Percentiles rank a stretch among this genome's conserved stretches.
These are phyloP conservation scores for Pichia sp. DNA, from an alignment of 1,139 yeast genomes.

Conservation along the genomic window DNA sequence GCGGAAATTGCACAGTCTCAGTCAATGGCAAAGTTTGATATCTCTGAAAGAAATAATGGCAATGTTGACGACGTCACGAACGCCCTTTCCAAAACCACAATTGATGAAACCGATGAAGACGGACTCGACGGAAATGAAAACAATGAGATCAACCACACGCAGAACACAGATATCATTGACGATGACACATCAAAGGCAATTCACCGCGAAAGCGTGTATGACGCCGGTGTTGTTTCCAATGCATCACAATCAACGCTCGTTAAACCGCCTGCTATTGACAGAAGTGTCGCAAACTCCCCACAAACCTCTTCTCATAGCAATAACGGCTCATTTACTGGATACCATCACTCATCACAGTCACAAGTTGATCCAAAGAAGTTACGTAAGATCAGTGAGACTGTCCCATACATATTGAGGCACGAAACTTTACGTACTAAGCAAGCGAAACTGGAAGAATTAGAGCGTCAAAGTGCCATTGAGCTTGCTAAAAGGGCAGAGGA, in stretches of 20 bases:
- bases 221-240: constrained; percentile 30
- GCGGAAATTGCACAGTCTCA: constrained; percentile 46
- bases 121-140: constrained; percentile 11
- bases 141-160: constrained; percentile 5
- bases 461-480: constrained; percentile 69
- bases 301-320: constrained; percentile 17
- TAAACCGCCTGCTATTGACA: constrained; percentile 32
- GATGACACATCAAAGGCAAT: constrained; percentile 4
- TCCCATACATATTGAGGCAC: constrained; percentile 72
- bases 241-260: constrained; percentile 46
- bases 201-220: constrained; percentile 21
- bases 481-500: constrained; percentile 67
- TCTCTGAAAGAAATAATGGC: constrained; percentile 7
- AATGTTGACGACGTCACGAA: constrained; percentile 1
- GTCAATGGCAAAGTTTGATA: constrained; percentile 25
- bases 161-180: neutral
- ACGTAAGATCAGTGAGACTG: constrained; percentile 73
- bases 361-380: constrained; percentile 53
- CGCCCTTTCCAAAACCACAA: constrained; percentile 15
- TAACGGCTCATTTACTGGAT: constrained; percentile 9
- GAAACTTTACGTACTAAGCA: constrained; percentile 70
- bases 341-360: constrained; percentile 26
- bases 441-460: constrained; percentile 70
- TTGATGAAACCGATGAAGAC: constrained; percentile 14
- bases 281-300: constrained; percentile 24